phyloP scores from a whole-genome alignment of 2,329 filamentous ascomycete genomes.

The Meredithiella fracta region DNA sequence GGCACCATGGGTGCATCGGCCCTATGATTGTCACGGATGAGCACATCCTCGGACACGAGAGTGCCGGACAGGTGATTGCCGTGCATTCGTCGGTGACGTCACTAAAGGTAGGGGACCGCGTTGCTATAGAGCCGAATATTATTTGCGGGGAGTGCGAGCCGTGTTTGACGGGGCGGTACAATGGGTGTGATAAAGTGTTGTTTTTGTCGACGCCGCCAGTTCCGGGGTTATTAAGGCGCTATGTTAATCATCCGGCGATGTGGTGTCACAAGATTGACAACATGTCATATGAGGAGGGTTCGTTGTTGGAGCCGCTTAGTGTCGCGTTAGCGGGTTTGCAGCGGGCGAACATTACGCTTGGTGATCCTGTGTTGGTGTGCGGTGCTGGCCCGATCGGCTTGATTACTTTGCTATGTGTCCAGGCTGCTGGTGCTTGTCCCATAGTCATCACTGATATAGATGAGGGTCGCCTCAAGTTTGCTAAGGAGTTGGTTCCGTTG shows the following conservation, averaged over 20 bases:
- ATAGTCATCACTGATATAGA: constrained; percentile 93
- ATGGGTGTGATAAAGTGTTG: constrained; percentile 71
- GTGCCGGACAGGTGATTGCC: constrained; percentile 67
- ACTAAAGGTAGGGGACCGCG: constrained; percentile 72
- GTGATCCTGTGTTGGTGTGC: constrained; percentile 76
- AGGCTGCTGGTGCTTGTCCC: constrained; percentile 75
- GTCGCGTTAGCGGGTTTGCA: constrained; percentile 83
- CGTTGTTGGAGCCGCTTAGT: constrained; percentile 75
- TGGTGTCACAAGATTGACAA: constrained; percentile 95
- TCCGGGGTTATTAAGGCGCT: constrained; percentile 70
- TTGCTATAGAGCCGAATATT: constrained; percentile 86
- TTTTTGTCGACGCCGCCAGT: constrained; percentile 89
- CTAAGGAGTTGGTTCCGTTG: constrained; percentile 63
- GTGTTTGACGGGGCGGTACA: constrained; percentile 84
- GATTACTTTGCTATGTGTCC: constrained; percentile 68
- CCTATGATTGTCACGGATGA: constrained; percentile 83
- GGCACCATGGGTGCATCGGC: constrained; percentile 87
- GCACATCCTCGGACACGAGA: constrained; percentile 91
- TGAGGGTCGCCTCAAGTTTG: constrained; percentile 67
- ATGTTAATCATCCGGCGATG: constrained; percentile 82
- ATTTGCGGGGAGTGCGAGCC: constrained; percentile 84
- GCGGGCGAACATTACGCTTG: constrained; percentile 61
- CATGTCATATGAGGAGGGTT: constrained; percentile 84
- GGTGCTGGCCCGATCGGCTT: constrained; percentile 90
- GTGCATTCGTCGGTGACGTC: constrained; percentile 63